Base-by-base conservation (phyloP, 2,329 filamentous ascomycete species). In the Colletotrichum tanaceti region DNA sequence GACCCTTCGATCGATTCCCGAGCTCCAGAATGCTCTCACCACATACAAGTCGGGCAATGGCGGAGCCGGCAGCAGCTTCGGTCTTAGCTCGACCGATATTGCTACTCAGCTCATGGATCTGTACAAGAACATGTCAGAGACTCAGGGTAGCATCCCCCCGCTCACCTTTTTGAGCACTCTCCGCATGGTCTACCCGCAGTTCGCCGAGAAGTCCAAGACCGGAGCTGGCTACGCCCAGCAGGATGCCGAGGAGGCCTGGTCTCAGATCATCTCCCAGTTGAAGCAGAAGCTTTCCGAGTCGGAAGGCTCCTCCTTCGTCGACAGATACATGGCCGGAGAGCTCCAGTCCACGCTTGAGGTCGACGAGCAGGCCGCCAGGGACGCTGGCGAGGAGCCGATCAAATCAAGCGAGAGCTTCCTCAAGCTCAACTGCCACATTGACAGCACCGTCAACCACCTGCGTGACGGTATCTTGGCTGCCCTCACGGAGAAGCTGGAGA, bases 221-320 rank as follows among this genome's bases (percentile, higher is more conserved):
- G 92, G 93, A 24, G 86, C 91, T 66, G 94, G 93, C 7, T 98
- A 91, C 76, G 94, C 96, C n/a, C 96, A 99, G 80, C 96, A 99
- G 81, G 96, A 99, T 82, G 96, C 96, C 1, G 96, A 99, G 79
- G 96, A 99, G 80, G 96, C 95, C 54, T 99, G 95, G 94, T 96
- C 95, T 22, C 95, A 98, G 77, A 97, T 99, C 70, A 83, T 99
- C 6, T 89, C 91, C 52, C 92, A 95, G 75, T 82, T 99, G 44
- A 89, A 91, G 71, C 88, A 92, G 75, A 95, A 93, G 77, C 82
- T 98, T 58, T 79, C 82, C 22, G 80, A 80, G 20, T 79, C 83
- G 3, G 77, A 83, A 2, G 85, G 89, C 2, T 78, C 84, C 1
- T 93, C 93, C 0, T 97, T 97, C 77, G 87, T 99, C 71, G 93